These are phyloP conservation scores for Barnettozyma salicaria DNA, from an alignment of 805 yeast genomes.

Conservation along the genomic window DNA sequence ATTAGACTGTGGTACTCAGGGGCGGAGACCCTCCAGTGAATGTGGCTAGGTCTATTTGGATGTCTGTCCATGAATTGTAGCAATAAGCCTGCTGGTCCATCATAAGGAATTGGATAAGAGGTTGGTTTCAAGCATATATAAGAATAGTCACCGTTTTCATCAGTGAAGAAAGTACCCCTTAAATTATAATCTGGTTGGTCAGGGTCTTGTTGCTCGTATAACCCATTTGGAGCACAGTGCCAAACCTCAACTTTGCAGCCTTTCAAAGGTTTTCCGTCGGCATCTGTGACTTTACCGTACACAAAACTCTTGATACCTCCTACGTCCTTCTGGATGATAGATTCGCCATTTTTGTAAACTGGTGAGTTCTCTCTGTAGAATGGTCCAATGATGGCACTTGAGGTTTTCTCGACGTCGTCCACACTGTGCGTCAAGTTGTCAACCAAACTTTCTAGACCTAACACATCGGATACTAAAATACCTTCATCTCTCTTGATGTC, in stretches of 20 bases:
- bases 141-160: slow-evolving; percentile 24
- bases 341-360: slow-evolving; percentile 27
- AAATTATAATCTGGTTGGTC: slow-evolving; percentile 29
- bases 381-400: slow-evolving; percentile 32
- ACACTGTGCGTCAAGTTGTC: slow-evolving; percentile 28
- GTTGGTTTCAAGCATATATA: slow-evolving; percentile 30
- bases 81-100: slow-evolving; percentile 35
- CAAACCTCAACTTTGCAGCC: slow-evolving; percentile 31
- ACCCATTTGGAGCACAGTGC: slow-evolving; percentile 35
- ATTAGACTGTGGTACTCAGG: slow-evolving; percentile 28
- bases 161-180: slow-evolving; percentile 30
- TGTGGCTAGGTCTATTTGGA: slow-evolving; percentile 33
- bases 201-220: slow-evolving; percentile 34
- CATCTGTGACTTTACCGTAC: slow-evolving; percentile 25
- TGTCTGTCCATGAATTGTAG: slow-evolving; percentile 31
- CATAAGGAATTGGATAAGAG: slow-evolving; percentile 35
- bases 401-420: slow-evolving; percentile 13
- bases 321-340: slow-evolving; percentile 29
- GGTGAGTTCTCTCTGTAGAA: slow-evolving; percentile 31
- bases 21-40: slow-evolving; percentile 27
- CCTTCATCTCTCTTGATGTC: slow-evolving; percentile 29
- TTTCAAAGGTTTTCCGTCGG: slow-evolving; percentile 27
- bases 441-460: slow-evolving; percentile 31
- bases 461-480: slow-evolving; percentile 31
- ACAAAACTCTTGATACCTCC: slow-evolving; percentile 29